Base-by-base conservation (phyloP, 768 basidiomycete species). In the Russula olivacea region DNA sequence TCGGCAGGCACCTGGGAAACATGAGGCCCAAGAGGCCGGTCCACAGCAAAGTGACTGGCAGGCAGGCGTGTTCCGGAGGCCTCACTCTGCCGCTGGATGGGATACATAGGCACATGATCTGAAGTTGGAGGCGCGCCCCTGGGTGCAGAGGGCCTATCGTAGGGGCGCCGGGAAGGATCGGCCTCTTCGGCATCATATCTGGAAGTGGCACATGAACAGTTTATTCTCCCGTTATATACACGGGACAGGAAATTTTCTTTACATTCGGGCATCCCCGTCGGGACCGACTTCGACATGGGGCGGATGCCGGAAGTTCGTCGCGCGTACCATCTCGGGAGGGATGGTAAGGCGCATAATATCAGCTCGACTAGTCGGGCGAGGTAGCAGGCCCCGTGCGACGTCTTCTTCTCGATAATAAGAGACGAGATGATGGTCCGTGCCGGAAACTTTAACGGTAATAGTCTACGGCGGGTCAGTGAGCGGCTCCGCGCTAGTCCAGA, bases 391-490 rank as follows among this genome's bases (percentile, higher is more conserved):
- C 17, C 81, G 80, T 10, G 84, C 79, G 30, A 91, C 83, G 70
- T 93, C 91, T 52, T 89, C 86, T 47, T 87, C 81, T 8, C 86
- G 86, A 72, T 91, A 93, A 76, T 93, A 93, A 17, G 88, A 88
- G 65, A 93, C 84, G 64, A 92, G 80, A 71, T 93, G 91, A 55
- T 91, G 83, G 75, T 90, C 85, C 55, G 85, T 87, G 15, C 86
- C 86, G 65, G 89, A 87, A 60, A 89, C 84, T 43, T 83, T 83
- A 54, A 92, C 86, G 10, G 91, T 91, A 69, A 92, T 91, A n/a
- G 90, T 92, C 89, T 93, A 72, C 41, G 59, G 55, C 32, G 62
- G 53, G 28, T 40, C 38, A 32, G 52, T 60, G 32, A 23, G 51
- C 53, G 40, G 28, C 50, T 60, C 36, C 30, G 54, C 57, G 40